Conservation (phyloP, 495 filamentous ascomycete genomes). For the Clohesyomyces aquaticus region DNA sequence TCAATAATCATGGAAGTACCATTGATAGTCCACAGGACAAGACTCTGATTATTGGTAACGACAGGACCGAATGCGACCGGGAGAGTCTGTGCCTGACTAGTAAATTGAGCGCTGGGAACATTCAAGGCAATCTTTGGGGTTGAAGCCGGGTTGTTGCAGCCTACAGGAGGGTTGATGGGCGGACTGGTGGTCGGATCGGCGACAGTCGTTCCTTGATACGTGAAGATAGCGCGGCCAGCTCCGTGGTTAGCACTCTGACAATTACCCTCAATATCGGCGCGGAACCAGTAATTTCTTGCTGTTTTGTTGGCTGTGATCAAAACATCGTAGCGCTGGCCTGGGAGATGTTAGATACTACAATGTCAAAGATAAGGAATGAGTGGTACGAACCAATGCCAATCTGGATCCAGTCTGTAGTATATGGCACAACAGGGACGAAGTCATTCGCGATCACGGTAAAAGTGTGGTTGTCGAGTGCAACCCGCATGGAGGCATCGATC, state of each 20-base stretch:
- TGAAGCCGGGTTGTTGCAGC: slow-evolving; percentile 20
- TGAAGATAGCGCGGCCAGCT: slow-evolving; percentile 24
- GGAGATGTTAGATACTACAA: background rate
- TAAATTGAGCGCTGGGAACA: slow-evolving; percentile 39
- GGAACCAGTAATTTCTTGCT: slow-evolving; percentile 48
- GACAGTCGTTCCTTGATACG: slow-evolving; percentile 22
- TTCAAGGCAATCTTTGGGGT: slow-evolving; percentile 30
- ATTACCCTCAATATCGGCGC: slow-evolving; percentile 39
- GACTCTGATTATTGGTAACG: slow-evolving; percentile 37
- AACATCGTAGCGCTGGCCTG: slow-evolving; percentile 48
- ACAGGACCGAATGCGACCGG: slow-evolving; percentile 40
- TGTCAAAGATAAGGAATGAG: slow-evolving; percentile 1
- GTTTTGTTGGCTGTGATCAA: slow-evolving; percentile 46
- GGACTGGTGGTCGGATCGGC: slow-evolving; percentile 30
- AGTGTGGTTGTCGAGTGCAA: slow-evolving; percentile 45
- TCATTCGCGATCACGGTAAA: slow-evolving; percentile 46
- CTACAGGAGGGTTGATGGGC: slow-evolving; percentile 3
- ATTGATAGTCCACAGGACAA: slow-evolving; percentile 47
- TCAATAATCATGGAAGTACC: slow-evolving; percentile 45
- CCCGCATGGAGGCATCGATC: slow-evolving; percentile 43
- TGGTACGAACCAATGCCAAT: slow-evolving; percentile 35
- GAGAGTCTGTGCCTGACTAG: slow-evolving; percentile 35
- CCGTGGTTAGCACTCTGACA: slow-evolving; percentile 29
- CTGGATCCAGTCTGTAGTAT: slow-evolving; percentile 25
- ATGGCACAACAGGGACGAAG: slow-evolving; percentile 45